Evolutionary conservation across 139 green algal species (phyloP).

Genomic region (Yamagishiella unicocca): DNA sequence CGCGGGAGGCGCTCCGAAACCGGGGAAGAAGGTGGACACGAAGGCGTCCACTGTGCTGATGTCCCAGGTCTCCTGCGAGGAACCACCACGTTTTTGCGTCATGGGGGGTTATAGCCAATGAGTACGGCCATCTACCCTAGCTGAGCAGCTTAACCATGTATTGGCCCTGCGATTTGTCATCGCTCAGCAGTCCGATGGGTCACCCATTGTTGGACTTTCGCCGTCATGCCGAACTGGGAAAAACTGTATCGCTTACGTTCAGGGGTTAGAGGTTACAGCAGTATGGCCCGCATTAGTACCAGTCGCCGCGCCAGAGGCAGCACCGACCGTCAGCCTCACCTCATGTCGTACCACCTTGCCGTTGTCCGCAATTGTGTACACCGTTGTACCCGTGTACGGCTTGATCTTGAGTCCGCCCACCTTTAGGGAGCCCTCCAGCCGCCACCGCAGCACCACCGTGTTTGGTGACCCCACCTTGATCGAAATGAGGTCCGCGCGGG

Average conservation of each 20-base stretch:
- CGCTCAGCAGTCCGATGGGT: too few species aligned
- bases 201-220: too few species aligned
- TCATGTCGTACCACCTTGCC: constrained; percentile 6
- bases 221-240: too few species aligned
- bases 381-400: constrained; percentile 67
- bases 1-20: constrained; percentile 38
- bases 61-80: constrained; percentile 68
- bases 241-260: too few species aligned
- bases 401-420: constrained; percentile 61
- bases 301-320: too few species aligned
- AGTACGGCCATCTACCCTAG: too few species aligned
- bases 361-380: constrained; percentile 6
- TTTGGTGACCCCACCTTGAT: not conserved
- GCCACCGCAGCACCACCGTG: constrained; percentile 61
- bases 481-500: constrained; percentile 65
- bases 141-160: too few species aligned
- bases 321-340: constrained; percentile 8
- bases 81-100: too few species aligned
- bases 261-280: too few species aligned
- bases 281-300: too few species aligned
- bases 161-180: too few species aligned
- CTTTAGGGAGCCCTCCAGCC: constrained; percentile 62
- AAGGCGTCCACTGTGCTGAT: constrained; percentile 65
- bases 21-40: constrained; percentile 40
- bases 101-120: too few species aligned